phyloP scores from a whole-genome alignment of 371 early-diverging fungal species.

The Apophysomyces trapeziformis region DNA sequence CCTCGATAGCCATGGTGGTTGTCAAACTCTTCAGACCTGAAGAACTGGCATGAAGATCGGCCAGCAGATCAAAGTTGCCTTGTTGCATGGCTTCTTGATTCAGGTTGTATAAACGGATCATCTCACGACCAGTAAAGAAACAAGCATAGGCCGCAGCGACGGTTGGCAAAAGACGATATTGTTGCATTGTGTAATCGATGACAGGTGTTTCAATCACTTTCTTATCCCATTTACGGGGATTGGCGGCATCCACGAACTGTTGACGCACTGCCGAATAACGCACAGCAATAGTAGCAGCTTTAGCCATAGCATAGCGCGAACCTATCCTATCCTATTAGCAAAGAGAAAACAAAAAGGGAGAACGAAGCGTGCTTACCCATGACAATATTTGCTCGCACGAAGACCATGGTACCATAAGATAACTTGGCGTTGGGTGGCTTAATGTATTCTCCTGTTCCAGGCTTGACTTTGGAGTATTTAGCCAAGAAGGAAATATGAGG shows the following conservation, averaged over 20 bases:
- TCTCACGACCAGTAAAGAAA: slow-evolving; percentile 75
- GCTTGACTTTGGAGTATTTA: slow-evolving; percentile 68
- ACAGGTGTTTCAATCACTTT: slow-evolving; percentile 71
- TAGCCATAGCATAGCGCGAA: slow-evolving; percentile 67
- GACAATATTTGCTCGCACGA: slow-evolving; percentile 70
- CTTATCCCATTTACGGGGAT: slow-evolving; percentile 33
- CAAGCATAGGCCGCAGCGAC: slow-evolving; percentile 83
- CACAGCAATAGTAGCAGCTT: slow-evolving; percentile 79
- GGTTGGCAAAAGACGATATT: slow-evolving; percentile 78
- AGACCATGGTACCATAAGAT: slow-evolving; percentile 84
- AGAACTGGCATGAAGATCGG: slow-evolving; percentile 84
- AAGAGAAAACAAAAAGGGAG: neutral
- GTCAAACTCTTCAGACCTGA: slow-evolving; percentile 85
- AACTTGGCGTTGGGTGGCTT: slow-evolving; percentile 80
- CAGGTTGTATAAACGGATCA: slow-evolving; percentile 69
- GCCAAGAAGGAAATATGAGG: slow-evolving; percentile 78
- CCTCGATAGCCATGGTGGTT: slow-evolving; percentile 71
- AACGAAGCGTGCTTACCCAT: slow-evolving; percentile 31
- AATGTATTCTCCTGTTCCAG: slow-evolving; percentile 69
- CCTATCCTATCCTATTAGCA: slow-evolving; percentile 19
- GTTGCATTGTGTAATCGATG: slow-evolving; percentile 81
- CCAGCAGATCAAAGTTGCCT: slow-evolving; percentile 74
- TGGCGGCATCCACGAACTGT: slow-evolving; percentile 76
- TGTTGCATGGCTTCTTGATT: slow-evolving; percentile 67
- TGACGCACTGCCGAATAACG: slow-evolving; percentile 81